Evolutionary conservation across 2,329 filamentous ascomycete species (phyloP).

Genomic region (Stagonosporopsis tanaceti): DNA sequence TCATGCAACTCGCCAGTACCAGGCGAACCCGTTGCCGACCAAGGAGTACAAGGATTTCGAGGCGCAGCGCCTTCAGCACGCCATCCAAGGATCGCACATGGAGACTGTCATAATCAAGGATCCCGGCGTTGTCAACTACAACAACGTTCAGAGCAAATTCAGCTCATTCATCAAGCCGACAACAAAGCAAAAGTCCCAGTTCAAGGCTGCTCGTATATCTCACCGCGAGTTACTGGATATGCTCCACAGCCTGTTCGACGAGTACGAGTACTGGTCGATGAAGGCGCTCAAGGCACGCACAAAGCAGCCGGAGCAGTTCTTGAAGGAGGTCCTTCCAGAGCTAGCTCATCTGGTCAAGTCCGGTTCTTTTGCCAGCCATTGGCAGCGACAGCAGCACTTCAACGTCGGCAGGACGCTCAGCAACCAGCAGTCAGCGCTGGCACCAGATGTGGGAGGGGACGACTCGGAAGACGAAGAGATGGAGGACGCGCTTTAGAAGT

Average conservation of each 20-base stretch:
- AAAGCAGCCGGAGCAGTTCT: constrained; percentile 90
- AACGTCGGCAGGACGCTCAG: constrained; percentile 54
- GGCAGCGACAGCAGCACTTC: constrained; percentile 77
- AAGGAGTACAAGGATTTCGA: constrained; percentile 54
- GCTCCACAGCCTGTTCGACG: constrained; percentile 82
- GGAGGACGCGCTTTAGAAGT: constrained; percentile 71
- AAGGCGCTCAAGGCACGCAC: constrained; percentile 79
- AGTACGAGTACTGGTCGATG: constrained; percentile 94
- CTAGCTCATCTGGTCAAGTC: constrained; percentile 84
- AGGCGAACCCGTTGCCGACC: constrained; percentile 57
- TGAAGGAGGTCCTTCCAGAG: constrained; percentile 83
- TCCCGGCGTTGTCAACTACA: constrained; percentile 35
- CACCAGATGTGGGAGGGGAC: constrained; percentile 60
- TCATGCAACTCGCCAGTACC: constrained; percentile 66
- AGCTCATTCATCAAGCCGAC: constrained; percentile 41
- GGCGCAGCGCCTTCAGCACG: constrained; percentile 53
- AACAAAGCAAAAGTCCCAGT: constrained; percentile 31
- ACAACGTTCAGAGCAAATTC: constrained; percentile 44
- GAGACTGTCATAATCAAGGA: constrained; percentile 42
- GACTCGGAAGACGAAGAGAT: constrained; percentile 76
- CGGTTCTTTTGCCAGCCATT: constrained; percentile 85
- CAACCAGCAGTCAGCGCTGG: constrained; percentile 46
- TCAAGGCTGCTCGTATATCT: constrained; percentile 87
- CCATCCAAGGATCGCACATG: constrained; percentile 51
- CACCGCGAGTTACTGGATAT: constrained; percentile 87